phyloP scores from a whole-genome alignment of 2,329 filamentous ascomycete genomes.

The Myriosclerotinia duriaeana region DNA sequence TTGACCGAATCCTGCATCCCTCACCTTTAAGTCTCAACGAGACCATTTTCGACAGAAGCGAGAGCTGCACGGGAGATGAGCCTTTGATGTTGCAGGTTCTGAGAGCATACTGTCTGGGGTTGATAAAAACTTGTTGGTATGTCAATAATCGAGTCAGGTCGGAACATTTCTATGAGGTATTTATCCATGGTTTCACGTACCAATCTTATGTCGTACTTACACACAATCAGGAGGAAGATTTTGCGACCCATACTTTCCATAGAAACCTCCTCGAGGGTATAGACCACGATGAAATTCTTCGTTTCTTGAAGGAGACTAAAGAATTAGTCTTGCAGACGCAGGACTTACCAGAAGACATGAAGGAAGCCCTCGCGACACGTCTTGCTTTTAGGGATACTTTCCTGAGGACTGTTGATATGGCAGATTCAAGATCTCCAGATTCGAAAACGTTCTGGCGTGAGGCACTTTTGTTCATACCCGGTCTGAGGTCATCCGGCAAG shows the following conservation, averaged over 20 bases:
- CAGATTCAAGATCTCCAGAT: conserved; percentile 48
- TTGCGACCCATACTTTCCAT: conserved; percentile 88
- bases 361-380: conserved; percentile 61
- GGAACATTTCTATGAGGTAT: conserved; percentile 89
- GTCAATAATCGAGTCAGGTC: conserved; percentile 74
- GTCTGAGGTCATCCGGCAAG: conserved; percentile 58
- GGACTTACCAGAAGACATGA: conserved; percentile 41
- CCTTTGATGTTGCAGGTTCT: conserved; percentile 63
- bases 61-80: conserved; percentile 39
- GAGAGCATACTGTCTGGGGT: conserved; percentile 79
- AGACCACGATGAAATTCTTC: conserved; percentile 45
- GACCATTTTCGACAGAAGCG: conserved; percentile 33
- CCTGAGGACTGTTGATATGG: conserved; percentile 52
- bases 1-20: conserved; percentile 78
- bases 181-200: conserved; percentile 30
- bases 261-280: conserved; percentile 70
- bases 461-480: conserved; percentile 48
- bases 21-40: conserved; percentile 58
- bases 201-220: conserved; percentile 1
- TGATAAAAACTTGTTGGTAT: conserved; percentile 79
- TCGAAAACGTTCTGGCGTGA: conserved; percentile 46
- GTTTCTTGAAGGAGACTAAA: conserved; percentile 41
- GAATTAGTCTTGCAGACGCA: conserved; percentile 30
- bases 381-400: conserved; percentile 66
- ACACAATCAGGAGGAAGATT: conserved; percentile 80